Evolutionary conservation across 805 yeast genomes (phyloP).

Genomic region (Candida orba): DNA sequence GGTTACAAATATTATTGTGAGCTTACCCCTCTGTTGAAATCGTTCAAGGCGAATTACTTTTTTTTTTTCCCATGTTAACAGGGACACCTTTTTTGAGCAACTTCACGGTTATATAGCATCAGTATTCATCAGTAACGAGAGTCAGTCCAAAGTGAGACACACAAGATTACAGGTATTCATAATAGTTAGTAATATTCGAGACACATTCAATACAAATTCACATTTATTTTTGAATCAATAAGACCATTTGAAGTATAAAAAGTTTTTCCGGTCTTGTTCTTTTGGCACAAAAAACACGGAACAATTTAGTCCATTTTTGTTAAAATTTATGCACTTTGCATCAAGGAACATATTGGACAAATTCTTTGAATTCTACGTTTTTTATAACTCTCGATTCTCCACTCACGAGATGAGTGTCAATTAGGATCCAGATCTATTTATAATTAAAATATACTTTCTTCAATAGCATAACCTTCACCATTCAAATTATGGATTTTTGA

Average conservation of each 20-base stretch:
- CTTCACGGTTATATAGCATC: no score
- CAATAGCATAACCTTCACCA: slow-evolving; percentile 24
- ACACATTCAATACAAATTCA: no score
- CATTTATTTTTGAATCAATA: no score
- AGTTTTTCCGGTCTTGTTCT: not conserved
- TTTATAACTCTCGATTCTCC: not conserved
- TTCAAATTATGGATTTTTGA: slow-evolving; percentile 32
- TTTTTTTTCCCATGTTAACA: no score
- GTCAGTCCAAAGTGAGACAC: no score
- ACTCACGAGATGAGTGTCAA: no score
- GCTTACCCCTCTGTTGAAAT: not conserved
- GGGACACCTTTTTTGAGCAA: no score
- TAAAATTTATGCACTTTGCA: not conserved
- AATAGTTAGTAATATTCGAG: no score
- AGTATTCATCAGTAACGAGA: no score
- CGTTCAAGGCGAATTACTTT: no score
- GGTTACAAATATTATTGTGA: not conserved
- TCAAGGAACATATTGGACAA: not conserved
- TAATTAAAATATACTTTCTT: not conserved
- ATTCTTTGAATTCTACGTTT: not conserved
- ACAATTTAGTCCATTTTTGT: not conserved
- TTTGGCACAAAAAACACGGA: not conserved
- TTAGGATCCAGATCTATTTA: not conserved
- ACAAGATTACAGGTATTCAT: no score
- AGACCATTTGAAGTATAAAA: no score